phyloP scores from a whole-genome alignment of 2,329 filamentous ascomycete species.

The Alternaria arbusti region DNA sequence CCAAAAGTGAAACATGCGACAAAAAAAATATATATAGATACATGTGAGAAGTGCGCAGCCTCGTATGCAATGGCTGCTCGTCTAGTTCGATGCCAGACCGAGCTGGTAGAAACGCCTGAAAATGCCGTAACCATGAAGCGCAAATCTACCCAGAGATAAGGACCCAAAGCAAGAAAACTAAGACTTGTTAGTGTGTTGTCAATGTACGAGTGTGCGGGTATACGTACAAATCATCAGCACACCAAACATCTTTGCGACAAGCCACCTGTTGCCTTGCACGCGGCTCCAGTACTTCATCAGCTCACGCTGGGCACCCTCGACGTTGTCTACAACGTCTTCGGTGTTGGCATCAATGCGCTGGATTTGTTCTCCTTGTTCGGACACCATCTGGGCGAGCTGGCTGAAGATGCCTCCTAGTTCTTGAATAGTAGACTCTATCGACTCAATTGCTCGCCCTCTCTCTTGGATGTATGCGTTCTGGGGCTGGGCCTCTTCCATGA shows the following conservation, averaged over 20 bases:
- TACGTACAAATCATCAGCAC: constrained; percentile 86
- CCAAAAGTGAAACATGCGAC: neutral
- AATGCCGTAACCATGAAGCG: constrained; percentile 6
- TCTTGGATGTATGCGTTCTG: constrained; percentile 91
- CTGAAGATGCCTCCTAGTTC: constrained; percentile 93
- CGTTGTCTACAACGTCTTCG: constrained; percentile 96
- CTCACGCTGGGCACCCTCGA: constrained; percentile 94
- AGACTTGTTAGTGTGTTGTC: constrained; percentile 18
- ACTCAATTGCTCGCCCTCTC: constrained; percentile 92
- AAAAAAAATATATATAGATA: constrained; percentile 15
- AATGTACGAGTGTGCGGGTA: constrained; percentile 8
- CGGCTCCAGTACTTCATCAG: constrained; percentile 96
- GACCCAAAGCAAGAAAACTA: constrained; percentile 66
- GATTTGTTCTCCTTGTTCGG: constrained; percentile 97
- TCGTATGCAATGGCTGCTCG: constrained; percentile 13
- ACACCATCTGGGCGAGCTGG: constrained; percentile 94
- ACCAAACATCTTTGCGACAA: constrained; percentile 84
- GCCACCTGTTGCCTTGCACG: constrained; percentile 93
- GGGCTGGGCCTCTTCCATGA: constrained; percentile 91
- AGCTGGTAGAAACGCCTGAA: constrained; percentile 21
- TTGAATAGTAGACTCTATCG: constrained; percentile 92
- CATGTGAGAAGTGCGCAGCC: constrained; percentile 9
- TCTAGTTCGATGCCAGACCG: constrained; percentile 7
- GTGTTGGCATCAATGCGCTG: constrained; percentile 97
- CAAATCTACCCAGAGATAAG: constrained; percentile 63